phyloP scores from a whole-genome alignment of 2,329 filamentous ascomycete species.

The Aureobasidium sp. region DNA sequence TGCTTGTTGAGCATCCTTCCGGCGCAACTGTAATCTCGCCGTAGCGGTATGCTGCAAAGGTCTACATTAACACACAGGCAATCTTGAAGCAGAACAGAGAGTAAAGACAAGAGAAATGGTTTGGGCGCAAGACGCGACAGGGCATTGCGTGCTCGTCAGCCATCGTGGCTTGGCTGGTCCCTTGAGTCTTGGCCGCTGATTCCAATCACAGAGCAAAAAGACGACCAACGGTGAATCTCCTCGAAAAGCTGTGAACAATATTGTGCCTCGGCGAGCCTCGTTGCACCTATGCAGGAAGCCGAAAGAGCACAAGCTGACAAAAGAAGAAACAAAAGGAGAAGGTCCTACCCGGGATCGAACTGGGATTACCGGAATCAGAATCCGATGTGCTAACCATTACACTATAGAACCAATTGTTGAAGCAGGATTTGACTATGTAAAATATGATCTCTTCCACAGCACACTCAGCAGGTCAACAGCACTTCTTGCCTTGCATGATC shows the following conservation, averaged over 20 bases:
- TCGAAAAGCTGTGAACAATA: no score
- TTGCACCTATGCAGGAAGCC: no score
- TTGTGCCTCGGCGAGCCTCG: not conserved
- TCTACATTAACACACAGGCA: not conserved
- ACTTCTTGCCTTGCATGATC: no score
- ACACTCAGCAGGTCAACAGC: no score
- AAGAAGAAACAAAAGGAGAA: not conserved
- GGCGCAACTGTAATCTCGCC: not conserved
- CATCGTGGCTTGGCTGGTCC: not conserved
- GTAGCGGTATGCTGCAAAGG: not conserved
- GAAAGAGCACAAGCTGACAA: not conserved
- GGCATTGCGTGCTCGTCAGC: not conserved
- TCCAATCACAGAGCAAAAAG: not conserved
- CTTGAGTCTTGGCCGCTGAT: not conserved
- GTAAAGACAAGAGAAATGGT: not conserved
- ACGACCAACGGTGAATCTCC: not conserved
- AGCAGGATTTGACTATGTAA: fast-evolving
- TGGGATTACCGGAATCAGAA: conserved; percentile 17
- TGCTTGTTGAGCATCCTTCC: not conserved
- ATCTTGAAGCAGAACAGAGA: not conserved
- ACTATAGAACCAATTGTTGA: conserved; percentile 15
- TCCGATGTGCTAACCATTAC: conserved; percentile 17
- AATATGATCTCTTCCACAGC: not conserved
- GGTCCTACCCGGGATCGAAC: conserved; percentile 17
- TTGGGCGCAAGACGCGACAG: not conserved